Conservation (phyloP, 257 asterid species). For the Capsicum pubescens region DNA sequence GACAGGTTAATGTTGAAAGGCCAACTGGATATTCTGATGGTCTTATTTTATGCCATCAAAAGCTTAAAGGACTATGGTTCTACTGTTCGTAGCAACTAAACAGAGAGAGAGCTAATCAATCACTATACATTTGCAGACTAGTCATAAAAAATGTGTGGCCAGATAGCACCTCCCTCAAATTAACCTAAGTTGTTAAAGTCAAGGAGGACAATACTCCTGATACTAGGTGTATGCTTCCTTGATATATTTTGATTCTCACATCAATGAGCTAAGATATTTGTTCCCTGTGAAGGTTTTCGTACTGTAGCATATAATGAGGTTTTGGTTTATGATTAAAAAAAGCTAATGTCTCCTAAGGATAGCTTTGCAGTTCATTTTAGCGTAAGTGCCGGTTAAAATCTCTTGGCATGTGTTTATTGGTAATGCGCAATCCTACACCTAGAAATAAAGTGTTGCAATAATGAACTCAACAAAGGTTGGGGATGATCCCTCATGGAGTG, state of each 20-base stretch:
- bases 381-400: neutral
- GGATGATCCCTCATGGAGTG: neutral
- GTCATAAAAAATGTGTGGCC: neutral
- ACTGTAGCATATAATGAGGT: neutral
- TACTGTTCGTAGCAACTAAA: neutral
- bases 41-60: neutral
- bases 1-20: neutral
- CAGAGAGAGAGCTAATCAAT: neutral
- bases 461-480: neutral
- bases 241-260: neutral
- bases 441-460: neutral
- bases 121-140: neutral
- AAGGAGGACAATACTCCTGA: neutral
- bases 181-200: neutral
- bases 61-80: neutral
- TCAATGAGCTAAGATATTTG: neutral
- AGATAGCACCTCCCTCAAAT: neutral
- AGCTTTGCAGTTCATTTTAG: neutral
- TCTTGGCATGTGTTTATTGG: neutral
- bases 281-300: neutral
- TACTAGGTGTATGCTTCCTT: neutral
- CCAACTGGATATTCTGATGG: constrained; percentile 11
- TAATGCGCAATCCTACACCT: neutral
- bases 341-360: neutral
- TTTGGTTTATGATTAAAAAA: neutral